Conservation (phyloP, 768 basidiomycete species). For the Mycena latifolia region DNA sequence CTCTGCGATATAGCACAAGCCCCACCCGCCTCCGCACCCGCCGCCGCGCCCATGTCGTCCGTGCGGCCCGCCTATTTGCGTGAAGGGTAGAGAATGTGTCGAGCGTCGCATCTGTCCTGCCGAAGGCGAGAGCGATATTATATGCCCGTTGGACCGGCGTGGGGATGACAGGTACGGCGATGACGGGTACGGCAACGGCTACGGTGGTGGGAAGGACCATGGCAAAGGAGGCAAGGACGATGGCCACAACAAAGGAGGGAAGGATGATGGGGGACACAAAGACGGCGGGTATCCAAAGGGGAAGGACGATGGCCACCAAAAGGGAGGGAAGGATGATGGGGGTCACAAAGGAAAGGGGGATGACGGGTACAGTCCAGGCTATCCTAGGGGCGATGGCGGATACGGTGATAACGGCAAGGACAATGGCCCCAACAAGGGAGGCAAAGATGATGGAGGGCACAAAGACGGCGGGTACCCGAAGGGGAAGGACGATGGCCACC, state of each 20-base stretch:
- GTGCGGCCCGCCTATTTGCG: slow-evolving; percentile 7
- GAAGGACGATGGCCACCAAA: no score
- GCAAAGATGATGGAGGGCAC: no score
- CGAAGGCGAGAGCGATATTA: not conserved
- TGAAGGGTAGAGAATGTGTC: slow-evolving; percentile 7
- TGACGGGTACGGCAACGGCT: not conserved
- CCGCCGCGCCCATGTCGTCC: slow-evolving; percentile 2
- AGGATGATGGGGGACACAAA: not conserved
- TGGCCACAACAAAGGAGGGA: not conserved
- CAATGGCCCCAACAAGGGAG: no score
- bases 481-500: no score
- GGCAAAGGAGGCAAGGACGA: not conserved
- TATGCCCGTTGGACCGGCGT: not conserved
- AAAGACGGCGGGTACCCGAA: no score
- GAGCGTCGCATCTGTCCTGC: slow-evolving; percentile 13
- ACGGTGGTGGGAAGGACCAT: not conserved
- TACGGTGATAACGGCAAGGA: no score
- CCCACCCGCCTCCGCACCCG: not conserved
- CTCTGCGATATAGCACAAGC: not conserved
- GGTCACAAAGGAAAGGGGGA: no score
- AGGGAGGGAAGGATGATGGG: no score
- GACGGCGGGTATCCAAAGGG: no score
- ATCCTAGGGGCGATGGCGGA: no score
- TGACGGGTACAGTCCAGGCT: no score
- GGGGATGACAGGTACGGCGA: not conserved